Conservation (phyloP, 2,329 filamentous ascomycete species). For the Arachnomyces sp. region DNA sequence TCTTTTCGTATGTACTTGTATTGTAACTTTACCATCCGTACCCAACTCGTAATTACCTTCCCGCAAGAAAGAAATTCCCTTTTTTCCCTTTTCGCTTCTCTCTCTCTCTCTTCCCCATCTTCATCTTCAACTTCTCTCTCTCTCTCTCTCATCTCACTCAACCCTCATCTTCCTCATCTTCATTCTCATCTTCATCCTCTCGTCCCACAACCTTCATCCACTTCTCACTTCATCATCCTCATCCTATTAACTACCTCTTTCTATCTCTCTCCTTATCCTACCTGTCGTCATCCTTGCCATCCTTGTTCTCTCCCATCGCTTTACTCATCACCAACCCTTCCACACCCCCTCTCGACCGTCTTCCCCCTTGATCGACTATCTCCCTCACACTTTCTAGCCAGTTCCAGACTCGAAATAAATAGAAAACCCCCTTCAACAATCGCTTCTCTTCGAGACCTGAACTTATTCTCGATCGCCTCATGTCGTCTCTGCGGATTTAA, state of each 20-base stretch:
- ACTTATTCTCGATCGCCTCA: slow-evolving; percentile 5
- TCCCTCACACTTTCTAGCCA: background rate
- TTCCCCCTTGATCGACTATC: background rate
- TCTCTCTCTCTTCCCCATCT: slow-evolving; percentile 1
- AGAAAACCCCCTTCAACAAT: too few relatives aligned
- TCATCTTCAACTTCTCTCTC: slow-evolving; percentile 2
- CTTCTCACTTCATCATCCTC: slow-evolving; percentile 1
- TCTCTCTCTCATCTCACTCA: slow-evolving; percentile 5
- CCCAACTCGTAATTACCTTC: too few relatives aligned
- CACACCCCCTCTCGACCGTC: background rate
- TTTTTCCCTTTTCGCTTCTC: too few relatives aligned
- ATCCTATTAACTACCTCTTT: slow-evolving; percentile 3
- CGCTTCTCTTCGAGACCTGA: too few relatives aligned
- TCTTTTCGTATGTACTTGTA: too few relatives aligned
- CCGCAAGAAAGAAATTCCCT: too few relatives aligned
- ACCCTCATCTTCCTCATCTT: slow-evolving; percentile 5
- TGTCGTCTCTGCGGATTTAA: slow-evolving; percentile 5
- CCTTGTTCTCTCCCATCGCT: background rate
- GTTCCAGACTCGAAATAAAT: too few relatives aligned
- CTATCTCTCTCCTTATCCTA: slow-evolving; percentile 3
- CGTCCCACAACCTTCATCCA: slow-evolving; percentile 4
- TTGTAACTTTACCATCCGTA: too few relatives aligned
- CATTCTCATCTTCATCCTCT: slow-evolving; percentile 1
- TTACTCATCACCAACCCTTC: background rate
- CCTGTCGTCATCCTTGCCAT: slow-evolving; percentile 5